phyloP scores from a whole-genome alignment of 176 grass and related monocot species.

The Aegilops tauschii region DNA sequence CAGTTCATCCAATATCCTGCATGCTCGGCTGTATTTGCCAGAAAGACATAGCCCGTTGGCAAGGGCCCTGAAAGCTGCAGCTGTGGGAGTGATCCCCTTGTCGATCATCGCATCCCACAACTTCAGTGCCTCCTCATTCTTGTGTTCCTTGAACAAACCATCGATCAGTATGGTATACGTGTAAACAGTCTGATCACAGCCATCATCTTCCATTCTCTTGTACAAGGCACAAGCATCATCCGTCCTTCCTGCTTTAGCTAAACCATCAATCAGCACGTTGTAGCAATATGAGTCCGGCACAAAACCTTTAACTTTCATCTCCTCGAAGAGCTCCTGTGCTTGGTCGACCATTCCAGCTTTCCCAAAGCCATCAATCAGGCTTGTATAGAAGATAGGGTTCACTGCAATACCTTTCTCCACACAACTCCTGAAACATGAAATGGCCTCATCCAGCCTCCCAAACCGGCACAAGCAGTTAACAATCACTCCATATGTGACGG shows the following conservation, averaged over 20 bases:
- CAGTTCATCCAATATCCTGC: conserved; percentile 82
- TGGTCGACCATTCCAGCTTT: conserved; percentile 70
- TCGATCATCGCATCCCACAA: conserved; percentile 86
- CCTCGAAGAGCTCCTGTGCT: conserved; percentile 66
- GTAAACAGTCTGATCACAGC: conserved; percentile 78
- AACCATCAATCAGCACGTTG: conserved; percentile 66
- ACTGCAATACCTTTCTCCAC: conserved; percentile 37
- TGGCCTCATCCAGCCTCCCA: conserved; percentile 59
- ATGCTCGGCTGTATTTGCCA: conserved; percentile 87
- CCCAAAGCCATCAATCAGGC: conserved; percentile 78
- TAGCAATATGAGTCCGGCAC: conserved; percentile 82
- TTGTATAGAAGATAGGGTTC: conserved; percentile 69
- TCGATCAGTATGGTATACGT: conserved; percentile 84
- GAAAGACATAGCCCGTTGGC: conserved; percentile 76
- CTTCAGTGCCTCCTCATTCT: conserved; percentile 80
- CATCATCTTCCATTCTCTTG: conserved; percentile 81
- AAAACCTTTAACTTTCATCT: conserved; percentile 66
- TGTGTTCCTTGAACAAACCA: conserved; percentile 84
- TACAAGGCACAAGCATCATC: conserved; percentile 67
- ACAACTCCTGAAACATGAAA: conserved; percentile 70
- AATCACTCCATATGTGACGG: conserved; percentile 65
- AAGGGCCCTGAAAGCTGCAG: conserved; percentile 69
- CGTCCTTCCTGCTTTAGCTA: conserved; percentile 64
- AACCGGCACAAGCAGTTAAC: conserved; percentile 83
- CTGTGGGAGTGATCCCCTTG: conserved; percentile 79